A percentile compares a stretch with the other conserved stretches of the same genome.
Evolutionary conservation across 805 yeast species (phyloP).

Genomic region (Millerago galiae): DNA sequence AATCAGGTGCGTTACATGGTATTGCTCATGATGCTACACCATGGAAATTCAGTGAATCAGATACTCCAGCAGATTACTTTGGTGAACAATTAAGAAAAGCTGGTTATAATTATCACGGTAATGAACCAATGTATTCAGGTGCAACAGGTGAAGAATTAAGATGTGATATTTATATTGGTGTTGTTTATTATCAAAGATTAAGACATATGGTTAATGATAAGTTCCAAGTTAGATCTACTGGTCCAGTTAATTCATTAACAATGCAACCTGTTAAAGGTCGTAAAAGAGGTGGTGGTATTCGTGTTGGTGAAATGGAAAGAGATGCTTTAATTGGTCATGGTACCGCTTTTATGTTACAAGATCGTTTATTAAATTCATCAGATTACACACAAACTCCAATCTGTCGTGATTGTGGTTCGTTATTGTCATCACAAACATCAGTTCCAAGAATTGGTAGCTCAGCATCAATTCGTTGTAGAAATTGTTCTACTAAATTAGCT

Average conservation of each 20-base stretch:
- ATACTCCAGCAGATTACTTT: slow-evolving; percentile 95
- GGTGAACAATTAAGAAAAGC: slow-evolving; percentile 86
- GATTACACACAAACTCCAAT: slow-evolving; percentile 90
- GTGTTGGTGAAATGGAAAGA: slow-evolving; percentile 99
- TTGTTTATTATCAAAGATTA: slow-evolving; percentile 95
- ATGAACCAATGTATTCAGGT: slow-evolving; percentile 98
- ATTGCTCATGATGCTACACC: slow-evolving; percentile 97
- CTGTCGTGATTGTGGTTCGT: slow-evolving; percentile 90
- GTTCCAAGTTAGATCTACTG: slow-evolving; percentile 98
- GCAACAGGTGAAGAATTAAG: slow-evolving; percentile 96
- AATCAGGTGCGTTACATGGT: slow-evolving; percentile 97
- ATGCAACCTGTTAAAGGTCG: slow-evolving; percentile 99
- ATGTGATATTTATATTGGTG: slow-evolving; percentile 93
- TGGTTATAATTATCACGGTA: slow-evolving; percentile 96
- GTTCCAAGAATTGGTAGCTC: slow-evolving; percentile 86
- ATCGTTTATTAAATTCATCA: slow-evolving; percentile 88
- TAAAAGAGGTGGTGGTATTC: slow-evolving; percentile 98
- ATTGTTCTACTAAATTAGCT: slow-evolving; percentile 75
- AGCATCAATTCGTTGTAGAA: slow-evolving; percentile 79
- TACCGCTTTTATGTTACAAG: slow-evolving; percentile 90
- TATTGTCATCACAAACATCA: slow-evolving; percentile 81
- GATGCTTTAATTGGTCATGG: slow-evolving; percentile 99
- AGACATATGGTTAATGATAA: slow-evolving; percentile 99
- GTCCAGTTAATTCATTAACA: slow-evolving; percentile 93
- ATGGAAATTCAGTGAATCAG: slow-evolving; percentile 85